phyloP scores from a whole-genome alignment of 2,329 filamentous ascomycete genomes.

The Triangularia setosa region DNA sequence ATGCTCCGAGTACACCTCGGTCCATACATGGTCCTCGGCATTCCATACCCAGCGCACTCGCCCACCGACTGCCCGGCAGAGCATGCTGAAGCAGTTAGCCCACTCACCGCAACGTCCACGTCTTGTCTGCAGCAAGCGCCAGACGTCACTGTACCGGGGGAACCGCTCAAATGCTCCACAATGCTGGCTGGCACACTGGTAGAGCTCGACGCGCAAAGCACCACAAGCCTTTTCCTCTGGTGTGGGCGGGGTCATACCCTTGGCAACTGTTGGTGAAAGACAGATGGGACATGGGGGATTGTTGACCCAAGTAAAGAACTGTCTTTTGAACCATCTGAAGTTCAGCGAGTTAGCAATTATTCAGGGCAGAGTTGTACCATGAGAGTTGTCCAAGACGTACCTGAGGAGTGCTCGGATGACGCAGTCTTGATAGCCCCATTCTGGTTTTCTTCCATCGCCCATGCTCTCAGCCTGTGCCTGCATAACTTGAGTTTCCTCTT shows the following conservation, averaged over 20 bases:
- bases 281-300: conserved; percentile 85
- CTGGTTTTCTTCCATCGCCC: conserved; percentile 71
- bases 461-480: conserved; percentile 85
- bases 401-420: conserved; percentile 82
- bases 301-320: conserved; percentile 96
- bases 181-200: conserved; percentile 72
- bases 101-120: conserved; percentile 89
- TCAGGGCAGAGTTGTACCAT: background rate
- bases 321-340: conserved; percentile 84
- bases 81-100: conserved; percentile 98
- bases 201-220: conserved; percentile 83
- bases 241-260: conserved; percentile 78
- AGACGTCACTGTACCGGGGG: conserved; percentile 91
- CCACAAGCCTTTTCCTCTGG: conserved; percentile 87
- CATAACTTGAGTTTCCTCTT: conserved; percentile 86
- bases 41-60: conserved; percentile 98
- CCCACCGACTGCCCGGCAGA: conserved; percentile 87
- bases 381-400: conserved; percentile 38
- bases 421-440: conserved; percentile 98
- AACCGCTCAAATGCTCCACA: conserved; percentile 85
- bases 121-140: conserved; percentile 81
- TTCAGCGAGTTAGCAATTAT: conserved; percentile 11
- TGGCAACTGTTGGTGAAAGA: conserved; percentile 73
- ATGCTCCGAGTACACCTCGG: conserved; percentile 92
- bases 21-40: conserved; percentile 95